Conservation (phyloP, 1,284 basidiomycete species). For the Cryptococcus jaspeensis region DNA sequence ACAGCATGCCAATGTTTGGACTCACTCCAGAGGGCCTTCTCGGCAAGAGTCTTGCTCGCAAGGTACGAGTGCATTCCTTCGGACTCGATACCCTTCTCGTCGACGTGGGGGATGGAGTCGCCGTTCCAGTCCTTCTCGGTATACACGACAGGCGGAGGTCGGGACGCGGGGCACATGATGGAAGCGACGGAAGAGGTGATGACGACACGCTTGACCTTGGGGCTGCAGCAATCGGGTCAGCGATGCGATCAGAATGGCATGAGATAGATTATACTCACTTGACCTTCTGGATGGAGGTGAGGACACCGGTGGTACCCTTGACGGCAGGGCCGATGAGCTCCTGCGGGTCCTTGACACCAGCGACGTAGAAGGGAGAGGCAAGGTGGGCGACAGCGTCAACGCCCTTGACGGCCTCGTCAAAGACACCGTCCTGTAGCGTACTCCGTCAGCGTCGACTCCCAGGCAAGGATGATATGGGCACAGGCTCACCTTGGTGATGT, state of each 20-base stretch:
- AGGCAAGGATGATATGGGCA: neutral
- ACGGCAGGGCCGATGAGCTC: constrained; percentile 66
- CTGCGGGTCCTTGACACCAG: constrained; percentile 40
- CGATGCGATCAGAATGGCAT: neutral
- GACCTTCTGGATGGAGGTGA: constrained; percentile 59
- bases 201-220: constrained; percentile 63
- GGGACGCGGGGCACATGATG: constrained; percentile 45
- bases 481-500: constrained; percentile 56
- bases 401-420: constrained; percentile 65
- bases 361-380: constrained; percentile 39
- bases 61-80: constrained; percentile 45
- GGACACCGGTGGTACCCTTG: constrained; percentile 61
- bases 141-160: constrained; percentile 21
- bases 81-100: constrained; percentile 61
- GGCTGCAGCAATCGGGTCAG: constrained; percentile 22
- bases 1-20: too few relatives aligned
- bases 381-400: constrained; percentile 58
- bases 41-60: constrained; percentile 64
- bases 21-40: constrained; percentile 54
- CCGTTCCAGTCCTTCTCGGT: constrained; percentile 64
- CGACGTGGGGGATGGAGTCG: constrained; percentile 56
- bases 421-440: constrained; percentile 59
- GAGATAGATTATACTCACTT: constrained; percentile 47
- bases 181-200: constrained; percentile 64
- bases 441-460: neutral